These are phyloP conservation scores for Oleoguttula mirabilis DNA, from an alignment of 495 filamentous ascomycete genomes.

Conservation along the genomic window DNA sequence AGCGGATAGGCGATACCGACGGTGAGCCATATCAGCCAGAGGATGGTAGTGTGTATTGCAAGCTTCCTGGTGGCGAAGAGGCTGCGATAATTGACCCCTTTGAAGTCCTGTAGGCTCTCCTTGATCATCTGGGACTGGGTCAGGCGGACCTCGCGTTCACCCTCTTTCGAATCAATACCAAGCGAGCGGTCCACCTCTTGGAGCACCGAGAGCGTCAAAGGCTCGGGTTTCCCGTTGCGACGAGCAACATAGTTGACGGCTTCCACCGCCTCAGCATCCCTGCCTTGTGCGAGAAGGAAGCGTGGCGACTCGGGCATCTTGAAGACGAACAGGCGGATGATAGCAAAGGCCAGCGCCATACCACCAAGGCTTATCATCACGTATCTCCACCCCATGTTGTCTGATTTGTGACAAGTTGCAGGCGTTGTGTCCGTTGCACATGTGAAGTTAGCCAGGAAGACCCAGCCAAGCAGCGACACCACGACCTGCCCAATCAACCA, in stretches of 20 bases:
- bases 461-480: slow-evolving; percentile 41
- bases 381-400: slow-evolving; percentile 80
- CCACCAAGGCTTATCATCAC: slow-evolving; percentile 58
- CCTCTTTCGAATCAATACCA: no score
- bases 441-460: slow-evolving; percentile 41
- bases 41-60: slow-evolving; percentile 11
- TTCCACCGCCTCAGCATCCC: slow-evolving; percentile 18
- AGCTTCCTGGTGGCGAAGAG: slow-evolving; percentile 21
- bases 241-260: slow-evolving; percentile 19
- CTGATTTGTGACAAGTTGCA: slow-evolving; percentile 42
- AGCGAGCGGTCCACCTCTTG: no score
- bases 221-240: slow-evolving; percentile 17
- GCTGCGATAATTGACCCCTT: no score
- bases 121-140: no score
- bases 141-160: no score
- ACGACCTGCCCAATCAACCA: slow-evolving; percentile 51
- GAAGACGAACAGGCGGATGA: slow-evolving; percentile 25
- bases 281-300: slow-evolving; percentile 20
- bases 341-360: slow-evolving; percentile 43
- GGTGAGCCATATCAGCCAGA: slow-evolving; percentile 22
- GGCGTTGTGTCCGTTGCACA: slow-evolving; percentile 32
- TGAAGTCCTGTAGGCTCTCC: no score
- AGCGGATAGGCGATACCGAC: slow-evolving; percentile 24
- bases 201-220: slow-evolving; percentile 15
- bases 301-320: slow-evolving; percentile 24